Evolutionary conservation across 1,139 yeast genomes (phyloP).

Genomic region (Blastobotrys apis): DNA sequence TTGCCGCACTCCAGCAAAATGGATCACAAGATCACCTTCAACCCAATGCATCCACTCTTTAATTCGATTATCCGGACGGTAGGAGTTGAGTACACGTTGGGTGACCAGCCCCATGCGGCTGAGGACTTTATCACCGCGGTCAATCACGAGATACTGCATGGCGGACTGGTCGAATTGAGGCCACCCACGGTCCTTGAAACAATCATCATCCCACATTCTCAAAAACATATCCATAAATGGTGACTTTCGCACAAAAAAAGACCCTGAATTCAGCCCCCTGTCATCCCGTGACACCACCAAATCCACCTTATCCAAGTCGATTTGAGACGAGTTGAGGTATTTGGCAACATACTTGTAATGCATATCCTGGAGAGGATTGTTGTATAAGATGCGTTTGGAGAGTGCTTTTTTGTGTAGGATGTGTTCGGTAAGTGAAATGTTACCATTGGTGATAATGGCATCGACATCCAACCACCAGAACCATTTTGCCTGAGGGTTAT

Average conservation of each 20-base stretch:
- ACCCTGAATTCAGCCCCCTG: conserved; percentile 36
- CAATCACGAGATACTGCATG: background rate
- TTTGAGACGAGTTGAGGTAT: conserved; percentile 19
- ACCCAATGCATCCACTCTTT: no score
- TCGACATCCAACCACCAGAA: conserved; percentile 37
- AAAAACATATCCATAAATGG: conserved; percentile 26
- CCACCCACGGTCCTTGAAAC: background rate
- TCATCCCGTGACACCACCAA: conserved; percentile 29
- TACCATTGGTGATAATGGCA: conserved; percentile 32
- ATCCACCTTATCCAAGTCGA: conserved; percentile 22
- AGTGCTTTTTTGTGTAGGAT: conserved; percentile 31
- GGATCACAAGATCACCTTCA: no score
- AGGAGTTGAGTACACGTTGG: conserved; percentile 4
- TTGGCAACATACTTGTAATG: conserved; percentile 23
- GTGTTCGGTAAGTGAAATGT: conserved; percentile 29
- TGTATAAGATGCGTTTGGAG: conserved; percentile 23
- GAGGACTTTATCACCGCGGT: no score
- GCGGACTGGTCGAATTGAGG: background rate
- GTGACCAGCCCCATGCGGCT: conserved; percentile 7
- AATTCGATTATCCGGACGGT: conserved; percentile 1
- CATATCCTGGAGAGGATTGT: conserved; percentile 21
- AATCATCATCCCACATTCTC: conserved; percentile 7
- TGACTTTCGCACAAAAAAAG: conserved; percentile 32
- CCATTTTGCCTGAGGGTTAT: conserved; percentile 35
- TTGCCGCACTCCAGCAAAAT: background rate